Evolutionary conservation across 192 early-diverging fungal genomes (phyloP).

Genomic region (Linderina pennispora): DNA sequence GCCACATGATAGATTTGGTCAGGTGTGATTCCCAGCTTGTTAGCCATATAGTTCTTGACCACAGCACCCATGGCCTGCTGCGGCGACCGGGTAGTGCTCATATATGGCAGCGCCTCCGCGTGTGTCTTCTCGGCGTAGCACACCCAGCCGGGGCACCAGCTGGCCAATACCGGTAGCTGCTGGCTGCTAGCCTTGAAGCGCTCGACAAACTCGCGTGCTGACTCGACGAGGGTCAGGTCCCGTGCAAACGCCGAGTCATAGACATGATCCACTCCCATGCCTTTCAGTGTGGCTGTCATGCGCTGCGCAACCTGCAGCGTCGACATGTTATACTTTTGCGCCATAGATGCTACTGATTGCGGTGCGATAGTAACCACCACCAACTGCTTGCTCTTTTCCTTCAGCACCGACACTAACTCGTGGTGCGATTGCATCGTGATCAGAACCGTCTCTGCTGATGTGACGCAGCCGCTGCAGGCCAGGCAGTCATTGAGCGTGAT

Average conservation of each 20-base stretch:
- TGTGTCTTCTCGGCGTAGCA: conserved; percentile 99
- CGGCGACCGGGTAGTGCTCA: conserved; percentile 89
- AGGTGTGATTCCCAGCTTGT: conserved; percentile 55
- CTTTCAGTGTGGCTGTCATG: conserved; percentile 69
- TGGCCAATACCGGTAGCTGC: conserved; percentile 57
- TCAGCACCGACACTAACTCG: conserved; percentile 57
- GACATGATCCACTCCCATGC: conserved; percentile 76
- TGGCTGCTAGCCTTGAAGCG: conserved; percentile 51
- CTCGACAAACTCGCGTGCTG: conserved; percentile 83
- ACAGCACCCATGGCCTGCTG: conserved; percentile 96
- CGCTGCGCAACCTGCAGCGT: conserved; percentile 63
- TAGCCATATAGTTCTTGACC: conserved; percentile 78
- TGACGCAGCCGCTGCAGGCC: conserved; percentile 98
- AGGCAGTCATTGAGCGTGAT: conserved; percentile 96
- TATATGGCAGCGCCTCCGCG: conserved; percentile 76
- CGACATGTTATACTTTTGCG: conserved; percentile 72
- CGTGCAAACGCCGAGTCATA: conserved; percentile 88
- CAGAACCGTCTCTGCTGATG: conserved; percentile 93
- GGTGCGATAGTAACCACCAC: conserved; percentile 88
- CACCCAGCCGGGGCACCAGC: conserved; percentile 83
- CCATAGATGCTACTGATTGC: conserved; percentile 86
- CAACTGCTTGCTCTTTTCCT: conserved; percentile 32
- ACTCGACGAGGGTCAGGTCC: conserved; percentile 80
- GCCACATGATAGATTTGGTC: conserved; percentile 87
- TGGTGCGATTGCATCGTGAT: conserved; percentile 90